These are phyloP conservation scores for Calvatia gigantea DNA, from an alignment of 768 basidiomycete genomes.

Conservation along the genomic window DNA sequence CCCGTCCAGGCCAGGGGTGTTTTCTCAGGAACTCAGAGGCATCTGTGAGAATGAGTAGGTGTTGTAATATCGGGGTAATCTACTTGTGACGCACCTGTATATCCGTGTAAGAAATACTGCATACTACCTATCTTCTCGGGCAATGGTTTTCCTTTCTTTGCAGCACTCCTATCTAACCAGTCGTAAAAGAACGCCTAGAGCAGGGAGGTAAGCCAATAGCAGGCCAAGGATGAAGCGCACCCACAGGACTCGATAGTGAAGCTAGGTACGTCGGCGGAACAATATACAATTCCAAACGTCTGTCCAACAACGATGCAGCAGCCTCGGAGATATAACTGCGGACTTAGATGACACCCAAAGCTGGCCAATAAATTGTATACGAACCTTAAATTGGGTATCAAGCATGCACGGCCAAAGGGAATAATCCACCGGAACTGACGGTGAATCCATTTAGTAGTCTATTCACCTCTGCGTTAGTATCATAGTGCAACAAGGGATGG, in stretches of 20 bases:
- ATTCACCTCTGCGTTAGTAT: neutral
- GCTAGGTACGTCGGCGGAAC: constrained; percentile 86
- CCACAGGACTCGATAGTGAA: constrained; percentile 70
- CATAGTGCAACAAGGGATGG: neutral
- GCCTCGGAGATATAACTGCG: constrained; percentile 84
- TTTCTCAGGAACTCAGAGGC: constrained; percentile 84
- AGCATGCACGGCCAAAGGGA: constrained; percentile 84
- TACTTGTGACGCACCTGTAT: constrained; percentile 45
- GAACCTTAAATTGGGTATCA: constrained; percentile 86
- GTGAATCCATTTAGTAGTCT: constrained; percentile 91
- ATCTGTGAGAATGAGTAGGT: constrained; percentile 40
- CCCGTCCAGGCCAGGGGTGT: constrained; percentile 85
- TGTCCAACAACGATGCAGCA: constrained; percentile 81
- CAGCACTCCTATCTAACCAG: constrained; percentile 80
- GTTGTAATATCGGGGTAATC: neutral
- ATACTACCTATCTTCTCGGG: constrained; percentile 90
- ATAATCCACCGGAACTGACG: constrained; percentile 87
- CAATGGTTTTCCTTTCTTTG: constrained; percentile 78
- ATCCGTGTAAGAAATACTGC: constrained; percentile 87
- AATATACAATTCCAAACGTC: constrained; percentile 68
- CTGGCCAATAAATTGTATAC: constrained; percentile 6
- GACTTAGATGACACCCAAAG: neutral
- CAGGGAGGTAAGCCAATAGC: neutral
- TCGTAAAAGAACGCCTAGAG: constrained; percentile 91
- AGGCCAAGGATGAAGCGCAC: constrained; percentile 22